phyloP scores from a whole-genome alignment of 2,329 filamentous ascomycete genomes.

The Colletotrichum chrysophilum region DNA sequence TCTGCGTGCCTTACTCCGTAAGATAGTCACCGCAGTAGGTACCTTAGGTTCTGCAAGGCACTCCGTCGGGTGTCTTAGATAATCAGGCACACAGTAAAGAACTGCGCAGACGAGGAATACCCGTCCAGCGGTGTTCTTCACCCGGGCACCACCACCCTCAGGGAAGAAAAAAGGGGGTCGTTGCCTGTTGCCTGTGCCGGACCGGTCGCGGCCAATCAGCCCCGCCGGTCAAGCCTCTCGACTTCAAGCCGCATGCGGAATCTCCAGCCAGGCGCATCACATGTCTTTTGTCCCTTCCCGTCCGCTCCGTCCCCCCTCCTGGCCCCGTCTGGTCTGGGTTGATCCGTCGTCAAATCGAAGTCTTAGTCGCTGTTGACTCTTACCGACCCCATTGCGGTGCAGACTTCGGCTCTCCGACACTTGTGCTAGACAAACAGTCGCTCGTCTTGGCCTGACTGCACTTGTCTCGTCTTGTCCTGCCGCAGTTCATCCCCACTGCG shows the following conservation, averaged over 20 bases:
- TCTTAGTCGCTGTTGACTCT: not conserved
- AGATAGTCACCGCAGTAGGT: not conserved
- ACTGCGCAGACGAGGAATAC: not conserved
- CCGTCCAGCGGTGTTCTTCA: not conserved
- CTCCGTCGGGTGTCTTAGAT: not conserved
- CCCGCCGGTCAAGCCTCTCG: conserved; percentile 4
- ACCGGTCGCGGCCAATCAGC: conserved; percentile 14
- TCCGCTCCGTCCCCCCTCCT: conserved; percentile 1
- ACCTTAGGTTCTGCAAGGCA: not conserved
- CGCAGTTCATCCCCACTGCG: not conserved
- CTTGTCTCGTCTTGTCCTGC: not conserved
- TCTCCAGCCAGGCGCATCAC: conserved; percentile 10
- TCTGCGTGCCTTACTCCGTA: not conserved
- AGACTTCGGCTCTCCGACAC: conserved; percentile 8
- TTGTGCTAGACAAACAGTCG: not conserved
- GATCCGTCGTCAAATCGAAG: not conserved
- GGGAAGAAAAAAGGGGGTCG: not conserved
- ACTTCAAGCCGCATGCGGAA: conserved; percentile 17
- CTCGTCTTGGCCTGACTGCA: not conserved
- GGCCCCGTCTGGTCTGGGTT: not conserved
- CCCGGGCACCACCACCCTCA: not conserved
- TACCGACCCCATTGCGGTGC: conserved; percentile 13
- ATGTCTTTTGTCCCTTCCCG: conserved; percentile 12
- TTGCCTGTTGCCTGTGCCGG: not conserved
- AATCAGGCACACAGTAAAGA: not conserved